phyloP scores from a whole-genome alignment of 129 eudicot species.

The Flaveria ramosissima region DNA sequence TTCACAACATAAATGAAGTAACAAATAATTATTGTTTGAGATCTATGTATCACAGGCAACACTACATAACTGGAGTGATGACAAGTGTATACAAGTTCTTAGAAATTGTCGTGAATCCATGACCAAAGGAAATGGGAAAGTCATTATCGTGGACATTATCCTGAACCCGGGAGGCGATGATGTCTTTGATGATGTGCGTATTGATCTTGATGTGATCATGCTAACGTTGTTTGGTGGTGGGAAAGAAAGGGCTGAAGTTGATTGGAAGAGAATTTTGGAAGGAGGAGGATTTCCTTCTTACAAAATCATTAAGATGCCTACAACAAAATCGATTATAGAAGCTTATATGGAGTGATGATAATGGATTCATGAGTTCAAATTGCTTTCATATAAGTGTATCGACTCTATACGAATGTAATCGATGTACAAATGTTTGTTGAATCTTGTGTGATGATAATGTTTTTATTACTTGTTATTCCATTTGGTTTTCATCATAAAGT shows the following conservation, averaged over 20 bases:
- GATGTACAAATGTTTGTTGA: no score
- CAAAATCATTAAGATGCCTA: constrained; percentile 32
- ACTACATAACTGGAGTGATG: constrained; percentile 41
- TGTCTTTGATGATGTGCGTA: constrained; percentile 18
- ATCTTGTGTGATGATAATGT: no score
- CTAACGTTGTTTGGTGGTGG: constrained; percentile 18
- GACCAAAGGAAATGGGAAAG: constrained; percentile 25
- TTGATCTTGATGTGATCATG: constrained; percentile 28
- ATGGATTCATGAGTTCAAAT: not conserved
- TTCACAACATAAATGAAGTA: no score
- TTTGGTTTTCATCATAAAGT: no score
- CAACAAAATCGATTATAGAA: constrained; percentile 29
- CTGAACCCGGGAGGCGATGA: constrained; percentile 19
- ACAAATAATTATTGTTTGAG: no score
- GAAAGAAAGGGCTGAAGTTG: constrained; percentile 36
- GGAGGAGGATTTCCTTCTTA: constrained; percentile 35
- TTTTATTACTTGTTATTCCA: no score
- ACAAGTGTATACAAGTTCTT: constrained; percentile 37
- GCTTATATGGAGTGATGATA: constrained; percentile 25
- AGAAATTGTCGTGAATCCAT: constrained; percentile 36
- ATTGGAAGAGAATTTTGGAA: constrained; percentile 35
- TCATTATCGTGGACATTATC: constrained; percentile 34
- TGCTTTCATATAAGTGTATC: no score
- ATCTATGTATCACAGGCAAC: constrained; percentile 20
- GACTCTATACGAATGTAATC: no score